Conservation (phyloP, 805 yeast species). For the Diddensiella transvaalensis region DNA sequence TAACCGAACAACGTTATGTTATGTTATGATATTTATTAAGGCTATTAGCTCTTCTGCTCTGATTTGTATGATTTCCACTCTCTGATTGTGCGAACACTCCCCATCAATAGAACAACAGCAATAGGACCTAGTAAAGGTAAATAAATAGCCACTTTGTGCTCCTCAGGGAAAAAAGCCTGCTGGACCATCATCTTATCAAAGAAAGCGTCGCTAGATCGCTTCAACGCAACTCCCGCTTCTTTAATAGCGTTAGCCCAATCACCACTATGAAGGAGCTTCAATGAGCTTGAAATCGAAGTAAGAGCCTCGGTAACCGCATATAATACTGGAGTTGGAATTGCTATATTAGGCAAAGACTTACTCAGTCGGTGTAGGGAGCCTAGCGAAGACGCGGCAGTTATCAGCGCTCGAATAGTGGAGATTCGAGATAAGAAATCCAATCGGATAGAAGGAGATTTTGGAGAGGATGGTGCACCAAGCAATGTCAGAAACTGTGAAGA, state of each 20-base stretch:
- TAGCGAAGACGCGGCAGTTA: slow-evolving; percentile 63
- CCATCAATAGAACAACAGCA: slow-evolving; percentile 49
- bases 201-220: slow-evolving; percentile 69
- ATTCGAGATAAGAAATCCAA: slow-evolving; percentile 64
- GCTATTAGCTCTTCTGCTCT: neutral
- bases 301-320: slow-evolving; percentile 54
- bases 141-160: slow-evolving; percentile 91
- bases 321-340: slow-evolving; percentile 73
- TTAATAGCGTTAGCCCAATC: slow-evolving; percentile 40
- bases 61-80: slow-evolving; percentile 24
- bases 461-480: slow-evolving; percentile 61
- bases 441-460: slow-evolving; percentile 58
- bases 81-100: slow-evolving; percentile 28
- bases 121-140: slow-evolving; percentile 88
- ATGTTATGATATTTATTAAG: neutral
- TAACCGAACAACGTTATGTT: neutral
- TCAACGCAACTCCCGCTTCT: slow-evolving; percentile 50
- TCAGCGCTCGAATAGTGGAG: slow-evolving; percentile 55
- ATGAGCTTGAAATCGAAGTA: slow-evolving; percentile 38
- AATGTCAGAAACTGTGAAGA: slow-evolving; percentile 70
- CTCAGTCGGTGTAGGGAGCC: slow-evolving; percentile 69
- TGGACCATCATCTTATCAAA: slow-evolving; percentile 94
- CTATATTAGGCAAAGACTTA: slow-evolving; percentile 66
- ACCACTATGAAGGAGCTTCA: slow-evolving; percentile 32
- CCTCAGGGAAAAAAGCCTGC: slow-evolving; percentile 91